Percentiles rank a stretch among this genome's conserved stretches.
Evolutionary conservation across 441 rosid genomes (phyloP).

Genomic region (Viola pubescens): DNA sequence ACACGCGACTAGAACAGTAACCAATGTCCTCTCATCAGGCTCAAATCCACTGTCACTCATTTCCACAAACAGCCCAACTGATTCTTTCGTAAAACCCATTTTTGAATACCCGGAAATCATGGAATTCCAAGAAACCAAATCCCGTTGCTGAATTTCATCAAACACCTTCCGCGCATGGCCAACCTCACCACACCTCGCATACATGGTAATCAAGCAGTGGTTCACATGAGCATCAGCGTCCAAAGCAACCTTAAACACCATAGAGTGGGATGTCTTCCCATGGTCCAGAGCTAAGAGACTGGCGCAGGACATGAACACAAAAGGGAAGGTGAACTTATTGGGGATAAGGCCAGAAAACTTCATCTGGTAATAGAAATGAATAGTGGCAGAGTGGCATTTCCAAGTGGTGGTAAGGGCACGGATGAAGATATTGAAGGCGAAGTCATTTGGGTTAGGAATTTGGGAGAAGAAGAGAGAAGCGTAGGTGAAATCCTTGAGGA

Average conservation of each 20-base stretch:
- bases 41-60: constrained; percentile 52
- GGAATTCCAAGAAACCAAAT: constrained; percentile 78
- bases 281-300: constrained; percentile 39
- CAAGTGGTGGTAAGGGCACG: constrained; percentile 57
- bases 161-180: constrained; percentile 55
- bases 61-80: constrained; percentile 44
- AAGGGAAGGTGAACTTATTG: constrained; percentile 64
- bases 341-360: constrained; percentile 44
- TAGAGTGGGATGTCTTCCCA: constrained; percentile 48
- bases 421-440: constrained; percentile 67
- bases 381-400: constrained; percentile 33
- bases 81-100: constrained; percentile 50
- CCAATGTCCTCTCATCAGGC: constrained; percentile 73
- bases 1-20: constrained; percentile 64
- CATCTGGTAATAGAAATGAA: constrained; percentile 48
- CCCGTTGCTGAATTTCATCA: constrained; percentile 51
- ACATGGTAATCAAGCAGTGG: constrained; percentile 60
- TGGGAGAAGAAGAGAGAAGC: constrained; percentile 48
- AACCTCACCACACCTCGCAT: constrained; percentile 31
- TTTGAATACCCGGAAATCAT: constrained; percentile 71
- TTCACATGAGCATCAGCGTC: constrained; percentile 39
- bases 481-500: constrained; percentile 44
- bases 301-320: constrained; percentile 54
- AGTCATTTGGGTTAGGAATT: constrained; percentile 44
- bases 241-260: constrained; percentile 50